These are phyloP conservation scores for Nakaseomyces sp. DNA, from an alignment of 1,139 yeast genomes.

Conservation along the genomic window DNA sequence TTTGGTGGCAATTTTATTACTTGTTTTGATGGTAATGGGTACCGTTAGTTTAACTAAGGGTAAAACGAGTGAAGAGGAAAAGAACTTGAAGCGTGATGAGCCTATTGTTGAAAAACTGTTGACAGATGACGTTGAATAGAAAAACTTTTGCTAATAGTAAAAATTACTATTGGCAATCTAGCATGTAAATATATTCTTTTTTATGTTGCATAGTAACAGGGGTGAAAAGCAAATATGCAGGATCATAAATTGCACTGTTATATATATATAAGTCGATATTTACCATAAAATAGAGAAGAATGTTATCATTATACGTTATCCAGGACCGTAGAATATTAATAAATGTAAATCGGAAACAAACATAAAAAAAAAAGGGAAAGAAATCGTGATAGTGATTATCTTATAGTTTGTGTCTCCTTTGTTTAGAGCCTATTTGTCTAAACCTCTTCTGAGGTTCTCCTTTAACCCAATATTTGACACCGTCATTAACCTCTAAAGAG, in stretches of 20 bases:
- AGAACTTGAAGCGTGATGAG: constrained; percentile 15
- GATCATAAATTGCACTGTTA: too few species aligned
- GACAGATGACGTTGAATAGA: neutral
- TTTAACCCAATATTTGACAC: constrained; percentile 58
- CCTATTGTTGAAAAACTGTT: neutral
- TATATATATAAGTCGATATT: too few species aligned
- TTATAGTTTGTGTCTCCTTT: constrained; percentile 5
- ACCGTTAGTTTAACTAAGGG: constrained; percentile 40
- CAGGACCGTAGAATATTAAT: neutral
- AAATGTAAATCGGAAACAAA: too few species aligned
- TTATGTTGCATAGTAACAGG: too few species aligned
- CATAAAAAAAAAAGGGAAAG: neutral
- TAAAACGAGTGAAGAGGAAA: constrained; percentile 24
- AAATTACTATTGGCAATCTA: neutral
- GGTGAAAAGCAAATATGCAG: neutral
- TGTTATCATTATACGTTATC: neutral
- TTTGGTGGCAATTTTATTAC: constrained; percentile 31
- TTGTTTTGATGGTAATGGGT: constrained; percentile 43
- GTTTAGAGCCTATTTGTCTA: neutral
- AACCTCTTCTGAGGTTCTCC: constrained; percentile 8
- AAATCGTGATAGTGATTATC: neutral
- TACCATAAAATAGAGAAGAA: constrained; percentile 6
- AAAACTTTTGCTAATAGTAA: neutral
- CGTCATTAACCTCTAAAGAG: constrained; percentile 55
- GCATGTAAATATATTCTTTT: neutral